Evolutionary conservation across 805 yeast species (phyloP).

Genomic region (Kurtzmaniella cleridarum): DNA sequence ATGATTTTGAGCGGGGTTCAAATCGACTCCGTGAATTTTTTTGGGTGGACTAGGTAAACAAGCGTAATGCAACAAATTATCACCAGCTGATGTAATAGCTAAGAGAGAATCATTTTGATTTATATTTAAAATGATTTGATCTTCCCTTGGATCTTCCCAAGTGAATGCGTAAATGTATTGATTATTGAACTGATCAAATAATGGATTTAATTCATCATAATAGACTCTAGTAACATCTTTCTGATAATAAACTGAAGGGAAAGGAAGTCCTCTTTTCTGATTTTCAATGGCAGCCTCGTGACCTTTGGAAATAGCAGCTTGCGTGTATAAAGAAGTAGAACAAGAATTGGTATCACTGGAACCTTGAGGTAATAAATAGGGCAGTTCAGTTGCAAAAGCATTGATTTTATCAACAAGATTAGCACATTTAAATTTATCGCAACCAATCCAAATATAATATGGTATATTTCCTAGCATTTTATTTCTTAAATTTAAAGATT

Average conservation of each 20-base stretch:
- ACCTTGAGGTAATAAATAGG: slow-evolving; percentile 62
- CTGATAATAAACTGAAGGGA: slow-evolving; percentile 78
- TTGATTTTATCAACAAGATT: slow-evolving; percentile 58
- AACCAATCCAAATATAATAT: slow-evolving; percentile 78
- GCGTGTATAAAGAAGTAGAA: background rate
- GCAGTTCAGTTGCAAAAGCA: slow-evolving; percentile 76
- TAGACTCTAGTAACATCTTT: slow-evolving; percentile 73
- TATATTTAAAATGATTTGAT: slow-evolving; percentile 58
- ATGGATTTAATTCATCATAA: slow-evolving; percentile 65
- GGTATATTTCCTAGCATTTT: slow-evolving; percentile 67
- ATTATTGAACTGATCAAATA: slow-evolving; percentile 65
- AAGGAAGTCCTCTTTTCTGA: slow-evolving; percentile 61
- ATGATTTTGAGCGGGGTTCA: slow-evolving; percentile 80
- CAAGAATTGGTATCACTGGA: background rate
- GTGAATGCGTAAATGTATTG: slow-evolving; percentile 85
- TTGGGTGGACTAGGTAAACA: slow-evolving; percentile 66
- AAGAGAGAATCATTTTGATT: slow-evolving; percentile 63
- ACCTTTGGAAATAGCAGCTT: slow-evolving; percentile 50
- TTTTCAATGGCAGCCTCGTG: slow-evolving; percentile 70
- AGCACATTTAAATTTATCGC: slow-evolving; percentile 34
- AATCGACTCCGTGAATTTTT: slow-evolving; percentile 77
- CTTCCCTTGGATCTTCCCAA: slow-evolving; percentile 89
- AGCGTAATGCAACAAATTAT: slow-evolving; percentile 72
- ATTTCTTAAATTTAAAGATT: slow-evolving; percentile 66
- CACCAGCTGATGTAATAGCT: slow-evolving; percentile 86